Percentiles rank a stretch among this genome's conserved stretches.
phyloP scores from a whole-genome alignment of 208 protist species.

The Acanthamoeba rhysodes region DNA sequence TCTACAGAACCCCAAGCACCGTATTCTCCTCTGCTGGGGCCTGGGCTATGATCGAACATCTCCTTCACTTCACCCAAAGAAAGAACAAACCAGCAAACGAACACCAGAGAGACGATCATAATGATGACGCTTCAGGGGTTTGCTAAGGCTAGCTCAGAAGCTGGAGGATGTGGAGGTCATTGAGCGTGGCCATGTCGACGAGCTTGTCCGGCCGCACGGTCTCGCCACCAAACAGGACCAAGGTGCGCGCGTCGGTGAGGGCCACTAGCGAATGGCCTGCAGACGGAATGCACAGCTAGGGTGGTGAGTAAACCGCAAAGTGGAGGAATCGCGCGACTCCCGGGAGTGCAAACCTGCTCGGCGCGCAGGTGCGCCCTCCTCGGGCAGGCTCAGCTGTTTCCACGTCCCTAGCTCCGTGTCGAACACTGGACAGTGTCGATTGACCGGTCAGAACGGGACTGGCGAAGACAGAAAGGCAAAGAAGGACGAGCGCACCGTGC shows the following conservation, averaged over 20 bases:
- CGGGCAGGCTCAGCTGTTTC: background rate
- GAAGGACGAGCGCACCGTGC: background rate
- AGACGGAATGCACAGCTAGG: no score
- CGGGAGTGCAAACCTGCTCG: background rate
- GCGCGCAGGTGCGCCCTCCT: background rate
- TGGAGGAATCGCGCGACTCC: no score
- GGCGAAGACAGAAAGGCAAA: background rate
- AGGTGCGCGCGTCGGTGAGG: background rate
- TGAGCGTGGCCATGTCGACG: slow-evolving; percentile 8
- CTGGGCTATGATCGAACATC: slow-evolving; percentile 53
- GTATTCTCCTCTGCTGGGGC: slow-evolving; percentile 53
- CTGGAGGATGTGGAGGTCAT: background rate
- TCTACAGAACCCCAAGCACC: slow-evolving; percentile 65
- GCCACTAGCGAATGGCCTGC: background rate
- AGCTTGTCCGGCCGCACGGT: background rate
- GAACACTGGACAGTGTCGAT: background rate
- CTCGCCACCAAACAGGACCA: background rate
- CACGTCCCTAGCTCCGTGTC: background rate
- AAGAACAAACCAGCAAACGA: no score
- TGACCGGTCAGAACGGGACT: background rate
- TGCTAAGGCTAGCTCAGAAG: background rate
- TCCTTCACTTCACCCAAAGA: background rate
- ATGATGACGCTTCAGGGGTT: no score
- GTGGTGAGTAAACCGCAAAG: background rate
- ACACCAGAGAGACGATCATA: no score